Evolutionary conservation across 306 rosid genomes (phyloP), one percentile per base, ranked within the genome.

Genomic region (Castanea mollissima): DNA sequence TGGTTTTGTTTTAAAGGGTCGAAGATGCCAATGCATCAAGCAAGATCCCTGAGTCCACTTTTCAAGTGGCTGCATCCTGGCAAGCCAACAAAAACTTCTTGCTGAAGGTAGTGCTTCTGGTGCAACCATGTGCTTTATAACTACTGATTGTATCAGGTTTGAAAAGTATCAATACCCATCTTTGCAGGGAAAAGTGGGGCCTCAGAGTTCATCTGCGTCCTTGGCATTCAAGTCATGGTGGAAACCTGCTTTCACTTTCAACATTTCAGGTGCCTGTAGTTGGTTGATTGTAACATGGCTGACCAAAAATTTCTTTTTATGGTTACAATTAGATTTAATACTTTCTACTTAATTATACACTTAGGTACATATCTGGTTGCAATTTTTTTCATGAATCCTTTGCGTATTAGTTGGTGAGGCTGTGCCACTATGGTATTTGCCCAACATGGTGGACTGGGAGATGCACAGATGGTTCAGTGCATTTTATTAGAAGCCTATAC

Each of bases 1-100:
- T 78, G 69, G 79, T 59, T 64, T 74, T 75, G 51, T 55, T 77
- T 35, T 32, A 44, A 84, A 94, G 99, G 82, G 86, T 94, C 74
- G 95, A 90, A 72, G 91, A 90, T 55, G 84, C 77, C 44, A 59
- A 89, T 75, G 75, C 86, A 83, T 64, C 86, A 82, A 88, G 83
- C 57, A 84, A 75, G 73, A 87, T 84, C 73, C 79, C 91, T 3
- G 96, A 89, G 73, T 91, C 96, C 78, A 89, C 91, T 75, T 95
- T 95, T 85, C 99, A 90, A 86, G 88, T 90, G 57, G 99, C 92
- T 13, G 98, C 97, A 74, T 93, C 99, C 73, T 95, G 99, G 99
- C 98, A 93, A 87, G 97, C 99, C 76, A 95, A 95, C 81, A 93
- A 95, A 81, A 95, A 95, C 86, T 86, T 89, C 76, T 67, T 95